Evolutionary conservation across 805 yeast species (phyloP).

Genomic region (Lipomyces starkeyi): DNA sequence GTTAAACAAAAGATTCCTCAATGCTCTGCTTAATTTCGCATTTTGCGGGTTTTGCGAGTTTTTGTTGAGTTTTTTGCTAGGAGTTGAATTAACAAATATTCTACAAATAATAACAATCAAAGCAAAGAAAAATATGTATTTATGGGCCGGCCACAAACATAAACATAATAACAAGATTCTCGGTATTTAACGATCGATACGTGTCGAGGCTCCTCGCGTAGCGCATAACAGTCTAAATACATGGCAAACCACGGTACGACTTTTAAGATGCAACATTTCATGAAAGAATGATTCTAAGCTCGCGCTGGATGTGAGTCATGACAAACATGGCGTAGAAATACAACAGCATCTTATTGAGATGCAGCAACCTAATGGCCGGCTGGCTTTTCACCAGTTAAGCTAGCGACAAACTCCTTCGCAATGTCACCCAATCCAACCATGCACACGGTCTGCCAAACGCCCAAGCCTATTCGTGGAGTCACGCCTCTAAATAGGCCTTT

Average conservation of each 20-base stretch:
- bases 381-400: conserved; percentile 65
- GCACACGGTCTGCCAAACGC: conserved; percentile 93
- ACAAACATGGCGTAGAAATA: not conserved
- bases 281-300: not conserved
- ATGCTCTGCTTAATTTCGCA: too few relatives aligned
- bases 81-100: not conserved
- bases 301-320: not conserved
- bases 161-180: not conserved
- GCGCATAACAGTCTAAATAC: not conserved
- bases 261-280: not conserved
- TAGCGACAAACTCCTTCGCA: conserved; percentile 73
- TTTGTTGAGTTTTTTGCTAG: too few relatives aligned
- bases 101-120: not conserved
- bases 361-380: conserved; percentile 46
- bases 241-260: not conserved
- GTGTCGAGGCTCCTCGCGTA: not conserved
- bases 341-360: not conserved
- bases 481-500: conserved; percentile 95
- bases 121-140: not conserved
- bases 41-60: too few relatives aligned
- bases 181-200: not conserved
- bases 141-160: not conserved
- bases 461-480: conserved; percentile 93
- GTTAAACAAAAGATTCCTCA: too few relatives aligned
- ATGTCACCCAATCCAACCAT: conserved; percentile 99